Evolutionary conservation across 1,284 basidiomycete species (phyloP).

Genomic region (Cystobasidium pallidum): DNA sequence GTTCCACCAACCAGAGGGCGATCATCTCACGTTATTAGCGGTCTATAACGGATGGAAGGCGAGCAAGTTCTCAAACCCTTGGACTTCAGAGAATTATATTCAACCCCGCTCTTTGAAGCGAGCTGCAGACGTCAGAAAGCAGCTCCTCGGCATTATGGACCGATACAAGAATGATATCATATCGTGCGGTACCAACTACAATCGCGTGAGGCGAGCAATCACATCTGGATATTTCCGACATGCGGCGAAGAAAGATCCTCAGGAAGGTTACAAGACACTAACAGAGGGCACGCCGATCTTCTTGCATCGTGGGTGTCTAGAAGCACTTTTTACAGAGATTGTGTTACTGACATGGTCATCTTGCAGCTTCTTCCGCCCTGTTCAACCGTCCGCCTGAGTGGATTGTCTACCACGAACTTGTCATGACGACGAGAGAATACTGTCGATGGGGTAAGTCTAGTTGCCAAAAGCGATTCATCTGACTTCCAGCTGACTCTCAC

Average conservation of each 20-base stretch:
- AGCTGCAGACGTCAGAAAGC: conserved; percentile 97
- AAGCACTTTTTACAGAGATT: not conserved
- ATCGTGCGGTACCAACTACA: conserved; percentile 64
- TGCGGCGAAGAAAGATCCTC: conserved; percentile 87
- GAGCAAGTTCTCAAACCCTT: conserved; percentile 87
- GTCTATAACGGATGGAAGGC: conserved; percentile 99
- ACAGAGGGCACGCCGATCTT: conserved; percentile 97
- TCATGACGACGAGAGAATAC: conserved; percentile 64
- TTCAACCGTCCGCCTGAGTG: conserved; percentile 90
- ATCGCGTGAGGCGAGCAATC: conserved; percentile 89
- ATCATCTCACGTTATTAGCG: conserved; percentile 89
- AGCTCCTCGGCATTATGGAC: conserved; percentile 98
- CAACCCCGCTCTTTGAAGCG: conserved; percentile 94
- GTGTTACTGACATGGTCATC: not conserved
- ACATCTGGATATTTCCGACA: conserved; percentile 96
- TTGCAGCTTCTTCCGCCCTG: conserved; percentile 77
- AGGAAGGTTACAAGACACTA: conserved; percentile 82
- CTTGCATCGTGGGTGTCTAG: conserved; percentile 68
- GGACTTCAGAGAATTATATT: conserved; percentile 75
- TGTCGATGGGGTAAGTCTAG: conserved; percentile 45
- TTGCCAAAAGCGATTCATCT: not conserved
- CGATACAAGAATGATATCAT: conserved; percentile 61
- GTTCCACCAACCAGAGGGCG: conserved; percentile 96
- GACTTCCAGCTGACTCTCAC: conserved; percentile 54
- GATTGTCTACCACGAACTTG: conserved; percentile 75